Base-by-base conservation (phyloP, 176 grass and related monocot species). In the Metroxylon sagu region DNA sequence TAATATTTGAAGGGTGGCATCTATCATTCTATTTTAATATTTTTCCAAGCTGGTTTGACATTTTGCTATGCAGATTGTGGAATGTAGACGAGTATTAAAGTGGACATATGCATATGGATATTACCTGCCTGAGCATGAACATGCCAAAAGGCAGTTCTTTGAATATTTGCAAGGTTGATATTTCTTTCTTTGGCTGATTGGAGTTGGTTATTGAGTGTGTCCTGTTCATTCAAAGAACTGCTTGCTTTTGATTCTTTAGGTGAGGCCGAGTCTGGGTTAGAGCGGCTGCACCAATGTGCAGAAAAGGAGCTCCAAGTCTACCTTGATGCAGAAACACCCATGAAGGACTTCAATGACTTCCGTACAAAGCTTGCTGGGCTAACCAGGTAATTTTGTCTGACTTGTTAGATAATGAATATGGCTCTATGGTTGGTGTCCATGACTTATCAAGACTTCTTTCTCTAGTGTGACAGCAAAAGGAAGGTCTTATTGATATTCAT, bases 101-200 rank as follows among this genome's bases (percentile, higher is more conserved):
- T 98, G 93, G 93, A 98, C 93, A 56, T 98, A 98, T 71, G 78
- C 93, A 5, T 98, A 92, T 71, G 93, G 93, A 54, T 98, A 70
- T 79, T 98, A 92, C 76, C 83, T 98, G 51, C 93, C 88, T 62
- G 93, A 98, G 60, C 67, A 85, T 61, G 93, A 98, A 74, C 82
- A 81, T 74, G 93, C 88, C 53, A 98, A 92, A 64, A 92, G 88
- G 64, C 87, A 89, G 19, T 98, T 98, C 43, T 98, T 98, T 68
- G 93, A 98, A 71, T 98, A 98, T 79, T 71, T 98, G 19, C 93
- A 98, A 92, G 93, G 93, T 98, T 63, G 56, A 74, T 61, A 74
- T 66, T 72, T 74, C 31, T 67, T 19, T 30, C 35, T 43, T 43
- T 43, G 12, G 35, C 8, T 43, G 2, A 43, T 43, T 10, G 12